A percentile compares a stretch with the other conserved stretches of the same genome.
These are phyloP conservation scores for Aspergillus luchuensis DNA, from an alignment of 2,329 filamentous ascomycete genomes.

Conservation along the genomic window DNA sequence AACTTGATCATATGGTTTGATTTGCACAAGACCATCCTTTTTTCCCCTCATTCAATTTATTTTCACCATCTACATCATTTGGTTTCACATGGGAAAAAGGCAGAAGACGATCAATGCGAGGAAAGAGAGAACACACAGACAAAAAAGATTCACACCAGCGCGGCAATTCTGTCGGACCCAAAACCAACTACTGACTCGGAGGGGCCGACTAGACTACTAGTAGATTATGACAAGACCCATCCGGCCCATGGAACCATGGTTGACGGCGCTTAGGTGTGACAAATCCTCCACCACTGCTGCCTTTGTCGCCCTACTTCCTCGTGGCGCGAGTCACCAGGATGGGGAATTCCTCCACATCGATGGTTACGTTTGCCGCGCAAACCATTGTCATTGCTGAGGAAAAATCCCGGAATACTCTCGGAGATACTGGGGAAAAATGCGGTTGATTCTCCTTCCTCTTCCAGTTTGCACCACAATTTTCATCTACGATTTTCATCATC, in stretches of 20 bases:
- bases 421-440: not conserved
- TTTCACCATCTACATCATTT: too few relatives aligned
- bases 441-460: not conserved
- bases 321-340: not conserved
- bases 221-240: not conserved
- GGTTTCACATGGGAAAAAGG: too few relatives aligned
- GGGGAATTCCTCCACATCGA: not conserved
- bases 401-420: too few relatives aligned
- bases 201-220: not conserved
- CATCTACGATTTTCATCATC: not conserved
- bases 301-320: not conserved
- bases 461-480: not conserved
- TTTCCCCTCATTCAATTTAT: not conserved
- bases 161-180: too few relatives aligned
- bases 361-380: not conserved
- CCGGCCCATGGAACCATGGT: not conserved
- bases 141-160: too few relatives aligned
- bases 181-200: not conserved
- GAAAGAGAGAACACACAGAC: too few relatives aligned
- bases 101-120: too few relatives aligned
- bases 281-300: not conserved
- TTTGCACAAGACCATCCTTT: not conserved
- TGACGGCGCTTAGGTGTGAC: slow-evolving; percentile 1
- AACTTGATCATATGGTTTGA: not conserved
- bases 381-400: not conserved